Percentiles rank a stretch among this genome's conserved stretches.
phyloP scores from a whole-genome alignment of 2,329 filamentous ascomycete genomes.

The Nigrospora osmanthi region DNA sequence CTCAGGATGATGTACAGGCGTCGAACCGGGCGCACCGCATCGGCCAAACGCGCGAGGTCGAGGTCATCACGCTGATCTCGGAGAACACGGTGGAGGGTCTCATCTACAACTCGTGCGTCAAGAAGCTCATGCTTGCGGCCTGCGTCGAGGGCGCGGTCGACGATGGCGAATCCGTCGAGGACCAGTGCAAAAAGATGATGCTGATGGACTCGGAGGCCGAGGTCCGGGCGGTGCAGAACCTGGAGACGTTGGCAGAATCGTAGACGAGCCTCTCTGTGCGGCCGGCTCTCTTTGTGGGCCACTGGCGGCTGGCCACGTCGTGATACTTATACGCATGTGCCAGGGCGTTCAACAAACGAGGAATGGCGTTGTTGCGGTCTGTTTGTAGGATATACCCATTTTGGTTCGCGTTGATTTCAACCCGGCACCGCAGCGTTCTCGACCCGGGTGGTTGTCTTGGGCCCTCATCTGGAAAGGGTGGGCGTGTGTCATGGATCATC shows the following conservation, averaged over 20 bases:
- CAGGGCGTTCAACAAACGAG: no score
- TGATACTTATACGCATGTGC: no score
- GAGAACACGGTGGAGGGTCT: constrained; percentile 83
- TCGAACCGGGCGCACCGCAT: constrained; percentile 95
- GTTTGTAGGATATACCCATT: no score
- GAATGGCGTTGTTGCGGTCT: no score
- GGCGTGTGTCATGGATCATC: no score
- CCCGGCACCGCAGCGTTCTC: no score
- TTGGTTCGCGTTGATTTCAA: no score
- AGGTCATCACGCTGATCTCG: constrained; percentile 80
- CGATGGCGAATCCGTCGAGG: constrained; percentile 31
- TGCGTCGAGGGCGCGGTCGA: constrained; percentile 49
- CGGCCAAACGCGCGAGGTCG: constrained; percentile 83
- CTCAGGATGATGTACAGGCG: constrained; percentile 95
- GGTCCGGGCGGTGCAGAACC: constrained; percentile 1
- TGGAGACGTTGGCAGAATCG: neutral
- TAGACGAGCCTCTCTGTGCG: no score
- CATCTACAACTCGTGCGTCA: constrained; percentile 83
- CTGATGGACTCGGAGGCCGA: constrained; percentile 14
- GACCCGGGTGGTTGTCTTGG: no score
- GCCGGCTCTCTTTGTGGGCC: no score
- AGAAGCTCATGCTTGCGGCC: constrained; percentile 79
- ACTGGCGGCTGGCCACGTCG: no score
- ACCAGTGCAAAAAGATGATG: constrained; percentile 22
- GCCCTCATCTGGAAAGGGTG: no score